Evolutionary conservation across 495 filamentous ascomycete genomes (phyloP), one percentile per base, ranked within the genome.

Genomic region (Tuber indicum): DNA sequence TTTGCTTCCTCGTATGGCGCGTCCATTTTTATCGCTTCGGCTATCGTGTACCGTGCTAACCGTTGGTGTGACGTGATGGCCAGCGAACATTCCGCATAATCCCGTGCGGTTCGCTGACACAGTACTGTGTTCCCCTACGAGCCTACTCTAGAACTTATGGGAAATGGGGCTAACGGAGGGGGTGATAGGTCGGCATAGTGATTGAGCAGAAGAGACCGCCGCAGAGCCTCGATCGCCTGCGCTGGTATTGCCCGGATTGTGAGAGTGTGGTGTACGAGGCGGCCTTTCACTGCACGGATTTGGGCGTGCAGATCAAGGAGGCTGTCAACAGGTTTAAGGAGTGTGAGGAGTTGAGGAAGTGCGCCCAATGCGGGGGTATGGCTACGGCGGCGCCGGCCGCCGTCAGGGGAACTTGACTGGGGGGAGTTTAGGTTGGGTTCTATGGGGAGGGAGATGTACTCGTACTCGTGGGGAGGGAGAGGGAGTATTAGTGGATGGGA

Each of bases 271-370:
- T 99, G 6, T 90, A 94, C 85, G 94, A 98, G 86, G 91, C 91
- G 58, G 85, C 87, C 9, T 99, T 99, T 84, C 89, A 95, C 81
- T 97, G 94, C 82, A 94, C 91, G 70, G 92, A 99, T 85, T 84
- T 99, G 73, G 96, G 96, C n/a, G 97, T 93, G 66, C 96, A 99
- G 88, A 94, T 99, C 76, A 99, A 97, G 87, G 91, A 88, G 75
- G 96, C 95, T 9, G 95, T 99, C 45, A 90, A 97, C 83, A 88
- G 85, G 70, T 98, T 97, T 84, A 92, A 89, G 81, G 88, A 85
- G 4, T 90, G 90, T 81, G 89, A 91, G 77, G 89, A 89, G 80
- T 39, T 72, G 73, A 89, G 96, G 85, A 92, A 86, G 77, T 99
- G 96, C 86, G 87, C 88, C 81, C 87, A 86, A 23, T 99, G 96